Conservation (phyloP, 2,329 filamentous ascomycete species). For the Talaromyces sp. region DNA sequence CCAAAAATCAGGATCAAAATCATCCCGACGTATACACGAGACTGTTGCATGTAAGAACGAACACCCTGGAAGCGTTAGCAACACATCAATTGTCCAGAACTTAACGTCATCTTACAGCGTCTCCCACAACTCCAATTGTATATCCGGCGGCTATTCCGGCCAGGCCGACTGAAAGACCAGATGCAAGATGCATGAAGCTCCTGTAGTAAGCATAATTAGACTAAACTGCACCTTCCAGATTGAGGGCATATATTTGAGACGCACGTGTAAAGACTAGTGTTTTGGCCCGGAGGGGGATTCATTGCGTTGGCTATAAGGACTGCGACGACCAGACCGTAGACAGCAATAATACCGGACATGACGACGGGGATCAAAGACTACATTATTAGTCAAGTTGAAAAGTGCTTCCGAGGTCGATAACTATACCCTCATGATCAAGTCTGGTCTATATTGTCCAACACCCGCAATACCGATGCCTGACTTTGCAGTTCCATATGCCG, state of each 20-base stretch:
- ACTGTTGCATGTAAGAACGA: conserved; percentile 93
- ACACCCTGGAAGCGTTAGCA: conserved; percentile 57
- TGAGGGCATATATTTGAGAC: conserved; percentile 29
- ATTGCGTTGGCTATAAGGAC: conserved; percentile 94
- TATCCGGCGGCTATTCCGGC: conserved; percentile 93
- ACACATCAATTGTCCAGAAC: conserved; percentile 1
- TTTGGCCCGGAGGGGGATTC: conserved; percentile 62
- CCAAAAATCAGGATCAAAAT: conserved; percentile 98
- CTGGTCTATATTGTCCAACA: conserved; percentile 63
- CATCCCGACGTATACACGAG: conserved; percentile 96
- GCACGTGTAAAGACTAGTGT: conserved; percentile 82
- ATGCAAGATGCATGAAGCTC: conserved; percentile 90
- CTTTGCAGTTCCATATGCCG: conserved; percentile 66
- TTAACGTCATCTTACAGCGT: conserved; percentile 58
- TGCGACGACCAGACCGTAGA: conserved; percentile 94
- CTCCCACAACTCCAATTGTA: conserved; percentile 92
- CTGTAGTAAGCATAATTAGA: conserved; percentile 41
- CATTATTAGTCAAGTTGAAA: background rate
- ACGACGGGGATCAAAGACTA: conserved; percentile 56
- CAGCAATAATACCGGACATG: conserved; percentile 99
- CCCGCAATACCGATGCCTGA: conserved; percentile 66
- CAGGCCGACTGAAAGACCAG: conserved; percentile 85
- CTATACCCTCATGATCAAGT: conserved; percentile 65
- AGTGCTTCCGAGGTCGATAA: background rate
- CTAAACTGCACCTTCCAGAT: conserved; percentile 9